Conservation (phyloP, 2,329 filamentous ascomycete genomes). For the Gyromitra esculenta region DNA sequence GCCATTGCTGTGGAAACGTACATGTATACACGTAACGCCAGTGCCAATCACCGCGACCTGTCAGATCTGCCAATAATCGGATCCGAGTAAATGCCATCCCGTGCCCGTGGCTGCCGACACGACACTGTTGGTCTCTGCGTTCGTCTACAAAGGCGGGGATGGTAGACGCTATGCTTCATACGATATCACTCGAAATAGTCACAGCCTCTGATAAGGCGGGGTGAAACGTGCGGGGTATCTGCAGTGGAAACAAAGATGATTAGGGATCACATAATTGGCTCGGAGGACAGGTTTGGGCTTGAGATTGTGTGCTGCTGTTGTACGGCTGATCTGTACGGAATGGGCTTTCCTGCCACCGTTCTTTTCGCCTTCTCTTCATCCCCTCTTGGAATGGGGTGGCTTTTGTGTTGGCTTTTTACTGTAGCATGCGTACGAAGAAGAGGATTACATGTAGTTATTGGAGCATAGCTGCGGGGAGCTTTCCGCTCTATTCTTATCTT, state of each 20-base stretch:
- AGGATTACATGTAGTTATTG: neutral
- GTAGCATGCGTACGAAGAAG: neutral
- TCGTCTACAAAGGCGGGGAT: neutral
- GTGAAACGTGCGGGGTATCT: constrained; percentile 4
- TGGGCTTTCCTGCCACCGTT: neutral
- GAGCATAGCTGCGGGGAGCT: neutral
- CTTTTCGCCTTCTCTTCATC: neutral
- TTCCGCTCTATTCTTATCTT: neutral
- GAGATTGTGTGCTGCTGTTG: neutral
- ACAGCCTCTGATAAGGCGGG: neutral
- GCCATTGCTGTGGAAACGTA: neutral
- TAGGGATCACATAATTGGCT: neutral
- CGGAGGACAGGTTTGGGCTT: neutral
- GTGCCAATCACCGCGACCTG: constrained; percentile 19
- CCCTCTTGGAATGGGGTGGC: neutral
- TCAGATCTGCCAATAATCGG: constrained; percentile 22
- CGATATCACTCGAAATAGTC: constrained; percentile 7
- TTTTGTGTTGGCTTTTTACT: neutral
- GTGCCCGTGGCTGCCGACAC: neutral
- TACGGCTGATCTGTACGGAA: neutral
- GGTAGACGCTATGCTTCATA: neutral
- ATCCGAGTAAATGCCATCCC: neutral
- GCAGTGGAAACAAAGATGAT: neutral
- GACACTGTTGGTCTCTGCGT: neutral
- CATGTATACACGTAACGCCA: constrained; percentile 3